Percentiles rank a stretch among this genome's conserved stretches.
Evolutionary conservation across 2,329 filamentous ascomycete species (phyloP).

Genomic region (Colletotrichum sansevieriae): DNA sequence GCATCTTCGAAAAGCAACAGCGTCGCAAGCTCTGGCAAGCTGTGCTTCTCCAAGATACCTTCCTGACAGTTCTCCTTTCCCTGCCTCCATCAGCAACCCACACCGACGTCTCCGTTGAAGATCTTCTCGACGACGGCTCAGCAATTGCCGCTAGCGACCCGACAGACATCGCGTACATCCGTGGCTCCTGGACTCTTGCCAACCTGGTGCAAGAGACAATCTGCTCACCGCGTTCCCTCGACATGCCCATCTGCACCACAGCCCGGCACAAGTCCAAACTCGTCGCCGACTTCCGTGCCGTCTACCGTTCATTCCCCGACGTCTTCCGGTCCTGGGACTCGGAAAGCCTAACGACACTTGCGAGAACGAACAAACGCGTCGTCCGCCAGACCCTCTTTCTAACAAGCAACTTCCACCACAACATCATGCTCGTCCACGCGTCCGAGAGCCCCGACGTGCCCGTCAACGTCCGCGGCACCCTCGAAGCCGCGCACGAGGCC

Average conservation of each 20-base stretch:
- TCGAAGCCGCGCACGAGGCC: slow-evolving; percentile 82
- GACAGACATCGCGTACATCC: slow-evolving; percentile 77
- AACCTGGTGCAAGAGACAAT: slow-evolving; percentile 84
- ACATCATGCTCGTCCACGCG: slow-evolving; percentile 82
- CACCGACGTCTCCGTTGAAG: slow-evolving; percentile 82
- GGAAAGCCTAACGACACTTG: slow-evolving; percentile 68
- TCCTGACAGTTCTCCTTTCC: slow-evolving; percentile 81
- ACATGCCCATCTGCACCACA: slow-evolving; percentile 78
- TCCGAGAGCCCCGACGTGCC: slow-evolving; percentile 75
- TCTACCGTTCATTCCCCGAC: slow-evolving; percentile 80
- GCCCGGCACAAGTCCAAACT: slow-evolving; percentile 77
- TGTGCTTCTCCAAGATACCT: slow-evolving; percentile 84
- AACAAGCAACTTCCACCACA: slow-evolving; percentile 87
- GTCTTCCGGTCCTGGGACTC: slow-evolving; percentile 78
- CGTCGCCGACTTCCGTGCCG: slow-evolving; percentile 75
- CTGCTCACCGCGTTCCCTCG: slow-evolving; percentile 80
- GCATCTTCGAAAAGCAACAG: slow-evolving; percentile 80
- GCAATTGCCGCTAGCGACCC: slow-evolving; percentile 71
- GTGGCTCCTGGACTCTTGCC: slow-evolving; percentile 82
- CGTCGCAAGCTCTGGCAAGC: slow-evolving; percentile 86
- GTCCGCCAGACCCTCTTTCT: slow-evolving; percentile 83
- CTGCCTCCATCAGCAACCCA: slow-evolving; percentile 83
- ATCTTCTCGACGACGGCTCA: slow-evolving; percentile 73
- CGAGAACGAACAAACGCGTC: slow-evolving; percentile 72
- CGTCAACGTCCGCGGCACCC: slow-evolving; percentile 75